Evolutionary conservation across 345 rosid genomes (phyloP).

Genomic region (Erodium maritimum): DNA sequence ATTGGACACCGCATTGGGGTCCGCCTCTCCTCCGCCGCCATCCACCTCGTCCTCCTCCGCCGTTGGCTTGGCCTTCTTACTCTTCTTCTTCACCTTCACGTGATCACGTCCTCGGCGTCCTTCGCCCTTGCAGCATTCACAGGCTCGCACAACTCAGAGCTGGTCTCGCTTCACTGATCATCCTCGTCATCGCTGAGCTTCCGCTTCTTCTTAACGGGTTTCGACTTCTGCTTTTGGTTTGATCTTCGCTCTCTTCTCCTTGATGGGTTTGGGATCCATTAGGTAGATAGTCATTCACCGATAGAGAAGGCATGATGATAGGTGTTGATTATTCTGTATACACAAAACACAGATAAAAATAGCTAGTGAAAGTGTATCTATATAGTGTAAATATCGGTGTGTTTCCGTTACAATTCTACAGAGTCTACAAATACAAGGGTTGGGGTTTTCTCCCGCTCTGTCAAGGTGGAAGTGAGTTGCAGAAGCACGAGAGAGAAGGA

Average conservation of each 20-base stretch:
- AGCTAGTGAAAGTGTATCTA: background rate
- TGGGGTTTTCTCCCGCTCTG: slow-evolving; percentile 1
- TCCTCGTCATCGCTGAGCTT: slow-evolving; percentile 21
- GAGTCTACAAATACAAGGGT: background rate
- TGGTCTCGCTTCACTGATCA: slow-evolving; percentile 47
- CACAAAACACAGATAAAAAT: background rate
- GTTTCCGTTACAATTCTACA: background rate
- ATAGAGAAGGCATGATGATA: slow-evolving; percentile 44
- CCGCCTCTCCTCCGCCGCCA: slow-evolving; percentile 20
- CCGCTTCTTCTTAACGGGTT: slow-evolving; percentile 45
- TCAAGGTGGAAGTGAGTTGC: slow-evolving; percentile 6
- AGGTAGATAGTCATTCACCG: slow-evolving; percentile 10
- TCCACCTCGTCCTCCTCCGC: slow-evolving; percentile 30
- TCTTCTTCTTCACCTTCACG: slow-evolving; percentile 29
- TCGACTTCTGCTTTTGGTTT: slow-evolving; percentile 17
- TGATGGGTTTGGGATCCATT: slow-evolving; percentile 20
- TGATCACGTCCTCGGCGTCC: slow-evolving; percentile 11
- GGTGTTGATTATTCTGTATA: background rate
- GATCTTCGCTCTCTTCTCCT: slow-evolving; percentile 67
- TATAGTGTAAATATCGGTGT: background rate
- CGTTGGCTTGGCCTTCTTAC: slow-evolving; percentile 33
- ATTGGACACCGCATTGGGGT: slow-evolving; percentile 56
- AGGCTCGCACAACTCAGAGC: slow-evolving; percentile 62
- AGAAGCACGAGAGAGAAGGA: slow-evolving; percentile 27
- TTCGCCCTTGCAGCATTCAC: slow-evolving; percentile 10